Conservation (phyloP, 1,284 basidiomycete species). For the Pascua guehoae region DNA sequence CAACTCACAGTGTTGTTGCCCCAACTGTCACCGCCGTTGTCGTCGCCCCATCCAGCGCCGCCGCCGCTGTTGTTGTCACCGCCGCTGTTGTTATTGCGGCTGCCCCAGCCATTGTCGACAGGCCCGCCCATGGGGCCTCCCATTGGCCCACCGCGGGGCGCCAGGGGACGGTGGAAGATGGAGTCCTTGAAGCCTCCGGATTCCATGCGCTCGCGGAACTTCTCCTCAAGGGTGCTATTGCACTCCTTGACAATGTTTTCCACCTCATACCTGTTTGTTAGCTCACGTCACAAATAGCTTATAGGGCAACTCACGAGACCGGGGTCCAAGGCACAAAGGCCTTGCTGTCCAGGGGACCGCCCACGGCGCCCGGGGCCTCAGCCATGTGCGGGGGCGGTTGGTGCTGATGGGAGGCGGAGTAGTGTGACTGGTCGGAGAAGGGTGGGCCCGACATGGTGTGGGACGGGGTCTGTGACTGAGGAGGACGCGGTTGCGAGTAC, state of each 20-base stretch:
- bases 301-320: too few species aligned
- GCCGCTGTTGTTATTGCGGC: conserved; percentile 2
- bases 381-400: not conserved
- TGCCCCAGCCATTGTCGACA: conserved; percentile 8
- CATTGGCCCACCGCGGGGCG: too few species aligned
- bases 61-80: conserved; percentile 4
- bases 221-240: conserved; percentile 5
- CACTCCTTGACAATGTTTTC: not conserved
- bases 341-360: too few species aligned
- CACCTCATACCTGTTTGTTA: not conserved
- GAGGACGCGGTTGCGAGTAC: not conserved
- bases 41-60: not conserved
- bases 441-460: not conserved
- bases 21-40: not conserved
- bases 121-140: too few species aligned
- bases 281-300: not conserved
- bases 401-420: not conserved
- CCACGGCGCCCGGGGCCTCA: too few species aligned
- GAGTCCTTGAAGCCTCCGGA: not conserved
- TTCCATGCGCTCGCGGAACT: not conserved
- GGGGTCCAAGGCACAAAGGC: too few species aligned
- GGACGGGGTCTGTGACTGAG: not conserved
- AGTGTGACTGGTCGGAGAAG: not conserved
- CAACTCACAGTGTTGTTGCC: not conserved
- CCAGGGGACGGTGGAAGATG: too few species aligned